These are phyloP conservation scores for Paulownia fortunei DNA, from an alignment of 257 asterid species.

Conservation along the genomic window DNA sequence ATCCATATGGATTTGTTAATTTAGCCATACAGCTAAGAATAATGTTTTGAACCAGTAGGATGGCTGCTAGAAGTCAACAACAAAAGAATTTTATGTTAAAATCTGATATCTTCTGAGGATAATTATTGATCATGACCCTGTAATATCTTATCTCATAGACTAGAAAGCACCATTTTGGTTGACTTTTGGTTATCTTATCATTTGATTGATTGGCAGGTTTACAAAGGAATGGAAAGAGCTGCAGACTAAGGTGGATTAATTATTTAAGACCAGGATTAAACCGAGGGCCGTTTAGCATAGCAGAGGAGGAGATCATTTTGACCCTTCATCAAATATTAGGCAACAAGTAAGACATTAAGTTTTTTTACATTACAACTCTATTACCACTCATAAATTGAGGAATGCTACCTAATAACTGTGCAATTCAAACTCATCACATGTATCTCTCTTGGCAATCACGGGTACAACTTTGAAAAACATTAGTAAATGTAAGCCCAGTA, in stretches of 20 bases:
- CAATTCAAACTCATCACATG: neutral
- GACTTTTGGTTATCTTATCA: slow-evolving; percentile 2
- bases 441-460: too few relatives aligned
- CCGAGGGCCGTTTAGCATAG: slow-evolving; percentile 60
- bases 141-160: neutral
- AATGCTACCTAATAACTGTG: neutral
- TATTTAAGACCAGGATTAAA: slow-evolving; percentile 85
- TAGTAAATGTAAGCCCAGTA: too few relatives aligned
- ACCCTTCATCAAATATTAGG: slow-evolving; percentile 78
- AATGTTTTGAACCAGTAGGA: slow-evolving; percentile 9
- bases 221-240: slow-evolving; percentile 87
- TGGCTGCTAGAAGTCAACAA: slow-evolving; percentile 31
- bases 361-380: neutral
- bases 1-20: neutral
- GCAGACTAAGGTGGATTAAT: slow-evolving; percentile 90
- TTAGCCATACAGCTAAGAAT: slow-evolving; percentile 5
- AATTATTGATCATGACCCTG: slow-evolving; percentile 17
- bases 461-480: too few relatives aligned
- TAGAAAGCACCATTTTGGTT: slow-evolving; percentile 1
- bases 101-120: neutral
- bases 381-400: neutral
- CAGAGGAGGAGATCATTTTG: slow-evolving; percentile 66
- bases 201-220: slow-evolving; percentile 54
- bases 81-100: slow-evolving; percentile 14
- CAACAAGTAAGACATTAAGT: slow-evolving; percentile 77